Base-by-base conservation (phyloP, 1,139 yeast genomes). In the Geotrichum reessii region DNA sequence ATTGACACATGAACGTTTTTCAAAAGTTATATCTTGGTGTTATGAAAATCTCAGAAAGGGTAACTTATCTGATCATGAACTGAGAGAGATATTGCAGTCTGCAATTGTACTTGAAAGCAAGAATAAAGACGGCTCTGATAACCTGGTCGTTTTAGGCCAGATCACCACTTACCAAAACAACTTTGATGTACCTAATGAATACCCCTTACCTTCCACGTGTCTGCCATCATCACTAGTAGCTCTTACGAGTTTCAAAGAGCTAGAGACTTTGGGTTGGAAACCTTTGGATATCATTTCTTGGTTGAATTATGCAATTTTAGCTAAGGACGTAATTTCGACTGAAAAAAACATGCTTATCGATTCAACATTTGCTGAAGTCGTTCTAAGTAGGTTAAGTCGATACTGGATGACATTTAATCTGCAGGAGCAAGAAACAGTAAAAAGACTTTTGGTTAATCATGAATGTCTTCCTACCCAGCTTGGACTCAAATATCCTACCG, bases 381-480 rank as follows among this genome's bases (percentile, higher is more conserved):
- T 72, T 0, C 62, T 71, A 17, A 64, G 64, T 21, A 62, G 66
- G 22, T 55, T 75, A 7, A 62, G 68, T 33, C 53, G 63, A 5
- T 55, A 61, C 8, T 74, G 76, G 76, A 53, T 37, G 17, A 56
- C 64, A 1, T 53, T 70, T n/a, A 46, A 58, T 8, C 40, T 56
- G 3, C 54, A 57, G 0, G 63, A 62, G 9, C 60, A 64, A 31
- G 51, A 40, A 1, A 51, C 44, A 3, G 58, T 73, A 0, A 57
- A 53, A 19, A 52, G 58, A 5, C 49, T 65, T n/a, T 60, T 76
- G 42, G 51, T 60, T 8, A 50, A 60, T 3, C 61, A 64, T 5
- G 65, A 69, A 6, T 73, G 76, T 54, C 69, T 75, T 22, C 76
- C 79, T 1, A 75, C 78, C 4, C 73, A 73, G 47, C 65, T 68